Percentiles rank a stretch among this genome's conserved stretches.
Conservation (phyloP, 2,329 filamentous ascomycete genomes). For the Colletotrichum shisoi region DNA sequence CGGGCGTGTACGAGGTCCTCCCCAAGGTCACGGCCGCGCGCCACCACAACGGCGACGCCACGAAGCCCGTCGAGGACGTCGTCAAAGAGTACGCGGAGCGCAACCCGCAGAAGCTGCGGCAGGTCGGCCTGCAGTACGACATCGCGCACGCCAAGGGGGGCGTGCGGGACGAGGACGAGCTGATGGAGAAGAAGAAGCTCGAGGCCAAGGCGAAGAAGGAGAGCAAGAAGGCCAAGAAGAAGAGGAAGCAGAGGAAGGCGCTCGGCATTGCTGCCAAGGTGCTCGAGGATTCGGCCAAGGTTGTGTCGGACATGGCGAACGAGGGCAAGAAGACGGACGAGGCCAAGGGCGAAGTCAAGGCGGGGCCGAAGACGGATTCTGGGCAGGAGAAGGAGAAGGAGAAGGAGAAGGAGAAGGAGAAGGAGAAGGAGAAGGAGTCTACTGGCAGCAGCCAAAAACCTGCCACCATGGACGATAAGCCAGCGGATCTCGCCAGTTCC, state of each 20-base stretch:
- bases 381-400: constrained; percentile 41
- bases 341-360: constrained; percentile 27
- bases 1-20: constrained; percentile 72
- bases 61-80: constrained; percentile 64
- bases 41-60: constrained; percentile 47
- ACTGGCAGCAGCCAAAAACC: constrained; percentile 18
- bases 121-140: constrained; percentile 67
- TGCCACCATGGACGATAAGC: neutral
- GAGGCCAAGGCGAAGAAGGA: constrained; percentile 45
- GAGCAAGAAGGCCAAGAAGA: constrained; percentile 43
- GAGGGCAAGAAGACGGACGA: constrained; percentile 34
- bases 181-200: constrained; percentile 44
- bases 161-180: constrained; percentile 58
- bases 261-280: constrained; percentile 31
- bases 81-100: constrained; percentile 57
- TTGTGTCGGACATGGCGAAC: constrained; percentile 32
- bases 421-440: constrained; percentile 31
- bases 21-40: constrained; percentile 70
- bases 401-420: constrained; percentile 31
- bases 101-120: constrained; percentile 70
- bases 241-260: constrained; percentile 37
- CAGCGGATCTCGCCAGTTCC: neutral
- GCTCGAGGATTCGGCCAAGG: constrained; percentile 40
- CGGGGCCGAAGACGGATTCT: constrained; percentile 34
- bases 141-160: constrained; percentile 67